These are phyloP conservation scores for Candida hungchunana DNA, from an alignment of 805 yeast species.

Conservation along the genomic window DNA sequence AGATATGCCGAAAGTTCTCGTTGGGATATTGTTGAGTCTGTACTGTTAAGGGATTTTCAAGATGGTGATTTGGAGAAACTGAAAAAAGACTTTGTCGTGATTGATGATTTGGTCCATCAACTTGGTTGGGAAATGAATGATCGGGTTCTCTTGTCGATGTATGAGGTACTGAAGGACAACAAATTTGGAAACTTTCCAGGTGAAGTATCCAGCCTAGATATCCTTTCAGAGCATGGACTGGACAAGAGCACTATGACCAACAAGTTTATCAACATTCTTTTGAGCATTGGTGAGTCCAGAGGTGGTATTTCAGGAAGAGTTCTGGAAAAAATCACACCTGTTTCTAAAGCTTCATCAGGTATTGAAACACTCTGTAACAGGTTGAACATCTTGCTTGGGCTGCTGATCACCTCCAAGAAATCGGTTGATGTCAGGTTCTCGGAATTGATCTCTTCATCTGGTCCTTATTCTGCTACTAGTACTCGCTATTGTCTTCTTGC, in stretches of 20 bases:
- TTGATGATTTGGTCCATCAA: conserved; percentile 7
- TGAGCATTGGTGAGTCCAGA: conserved; percentile 4
- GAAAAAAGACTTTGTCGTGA: conserved; percentile 7
- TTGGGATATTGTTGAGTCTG: conserved; percentile 12
- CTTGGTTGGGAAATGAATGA: conserved; percentile 18
- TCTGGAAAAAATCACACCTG: conserved; percentile 22
- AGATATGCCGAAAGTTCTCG: conserved; percentile 2
- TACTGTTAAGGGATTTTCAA: conserved; percentile 2
- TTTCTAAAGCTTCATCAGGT: conserved; percentile 16
- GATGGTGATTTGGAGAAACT: background rate
- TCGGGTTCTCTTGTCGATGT: conserved; percentile 13
- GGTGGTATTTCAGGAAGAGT: conserved; percentile 13
- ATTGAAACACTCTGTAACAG: conserved; percentile 21
- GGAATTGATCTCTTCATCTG: conserved; percentile 13
- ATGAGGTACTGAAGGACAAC: conserved; percentile 19
- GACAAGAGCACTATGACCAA: conserved; percentile 14
- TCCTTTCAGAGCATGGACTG: conserved; percentile 8
- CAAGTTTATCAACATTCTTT: conserved; percentile 18
- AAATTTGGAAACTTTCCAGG: conserved; percentile 19
- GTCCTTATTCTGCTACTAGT: conserved; percentile 2
- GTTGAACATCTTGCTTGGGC: conserved; percentile 18
- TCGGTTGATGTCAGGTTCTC: conserved; percentile 16
- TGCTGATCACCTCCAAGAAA: conserved; percentile 14
- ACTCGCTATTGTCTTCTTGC: conserved; percentile 10
- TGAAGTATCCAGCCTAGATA: conserved; percentile 11